Evolutionary conservation across 768 basidiomycete genomes (phyloP), one percentile per base, ranked within the genome.

Genomic region (Mycena metata): DNA sequence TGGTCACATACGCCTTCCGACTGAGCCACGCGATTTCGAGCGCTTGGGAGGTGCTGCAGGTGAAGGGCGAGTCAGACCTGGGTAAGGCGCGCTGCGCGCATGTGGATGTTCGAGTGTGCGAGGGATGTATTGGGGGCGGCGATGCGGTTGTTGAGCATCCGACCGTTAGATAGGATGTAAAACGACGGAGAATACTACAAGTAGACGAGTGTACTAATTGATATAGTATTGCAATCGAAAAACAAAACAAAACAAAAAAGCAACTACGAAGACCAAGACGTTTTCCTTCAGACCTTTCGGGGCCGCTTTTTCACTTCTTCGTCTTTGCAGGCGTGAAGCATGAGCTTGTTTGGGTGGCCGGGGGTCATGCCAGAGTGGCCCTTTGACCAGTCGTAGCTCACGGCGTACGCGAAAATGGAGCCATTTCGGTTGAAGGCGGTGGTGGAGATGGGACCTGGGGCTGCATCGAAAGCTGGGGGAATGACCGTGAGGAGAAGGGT

Each of bases 371-470:
- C 96, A 15, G 90, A 89, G 77, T 96, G 93, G 10, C 95, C 95
- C 76, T 96, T 96, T 17, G 91, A 93, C 96, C 96, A 97, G 75
- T 97, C 96, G 71, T 97, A 97, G 15, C 95, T 95, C 24, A 97
- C 80, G 0, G 95, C 92, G 72, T 98, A 98, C 0, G 96, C 96
- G 75, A 98, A 95, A 70, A 98, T 93, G 35, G 84, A 90, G 33
- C 95, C 95, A 26, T 88, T 94, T 68, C 91, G 91, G 82, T 95
- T 98, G 85, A 97, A 98, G 5, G 89, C 84, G 11, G 91, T 91
- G 10, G 91, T 86, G 21, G 92, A 82, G 68, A 98, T 92, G 0
- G 96, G 95, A 24, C 90, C 92, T 1, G 90, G 88, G 2, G 84
- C 83, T 4, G 88, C 80, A 5, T 95, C 93, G 77, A 95, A 94